These are phyloP conservation scores for Malus orientalis DNA, from an alignment of 306 rosid species.

Conservation along the genomic window DNA sequence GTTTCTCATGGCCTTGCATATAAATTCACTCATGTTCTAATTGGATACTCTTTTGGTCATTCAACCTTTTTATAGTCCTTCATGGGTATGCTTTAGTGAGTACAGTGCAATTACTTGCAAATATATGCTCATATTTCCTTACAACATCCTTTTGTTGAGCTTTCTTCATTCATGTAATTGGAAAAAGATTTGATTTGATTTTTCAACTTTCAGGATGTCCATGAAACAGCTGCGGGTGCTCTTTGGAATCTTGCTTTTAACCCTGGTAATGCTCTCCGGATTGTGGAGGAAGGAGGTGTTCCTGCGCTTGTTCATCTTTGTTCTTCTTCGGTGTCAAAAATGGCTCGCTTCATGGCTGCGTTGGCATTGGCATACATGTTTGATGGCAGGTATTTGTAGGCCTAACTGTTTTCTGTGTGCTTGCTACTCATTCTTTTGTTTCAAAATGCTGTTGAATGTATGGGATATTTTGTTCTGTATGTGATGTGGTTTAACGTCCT, in stretches of 20 bases:
- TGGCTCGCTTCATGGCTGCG: constrained; percentile 99
- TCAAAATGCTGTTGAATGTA: not conserved
- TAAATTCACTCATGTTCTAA: not conserved
- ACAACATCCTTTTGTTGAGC: not conserved
- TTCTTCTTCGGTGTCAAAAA: constrained; percentile 85
- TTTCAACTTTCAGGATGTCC: constrained; percentile 85
- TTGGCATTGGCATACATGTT: constrained; percentile 98
- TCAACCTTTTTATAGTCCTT: not conserved
- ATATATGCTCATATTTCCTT: not conserved
- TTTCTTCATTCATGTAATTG: constrained; percentile 4
- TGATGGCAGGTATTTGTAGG: constrained; percentile 75
- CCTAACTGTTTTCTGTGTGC: not conserved
- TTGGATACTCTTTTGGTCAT: not conserved
- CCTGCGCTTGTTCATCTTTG: constrained; percentile 92
- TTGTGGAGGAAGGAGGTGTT: constrained; percentile 98
- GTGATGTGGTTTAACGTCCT: not conserved
- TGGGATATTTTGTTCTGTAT: not conserved
- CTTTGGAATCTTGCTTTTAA: constrained; percentile 99
- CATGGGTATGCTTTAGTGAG: not conserved
- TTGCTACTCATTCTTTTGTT: not conserved
- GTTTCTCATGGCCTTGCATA: not conserved
- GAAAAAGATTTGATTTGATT: constrained; percentile 10
- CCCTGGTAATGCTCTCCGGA: constrained; percentile 91
- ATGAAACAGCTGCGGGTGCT: constrained; percentile 99
- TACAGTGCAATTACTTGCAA: not conserved